These are phyloP conservation scores for Alternaria incomplexa DNA, from an alignment of 2,329 filamentous ascomycete genomes.

Conservation along the genomic window DNA sequence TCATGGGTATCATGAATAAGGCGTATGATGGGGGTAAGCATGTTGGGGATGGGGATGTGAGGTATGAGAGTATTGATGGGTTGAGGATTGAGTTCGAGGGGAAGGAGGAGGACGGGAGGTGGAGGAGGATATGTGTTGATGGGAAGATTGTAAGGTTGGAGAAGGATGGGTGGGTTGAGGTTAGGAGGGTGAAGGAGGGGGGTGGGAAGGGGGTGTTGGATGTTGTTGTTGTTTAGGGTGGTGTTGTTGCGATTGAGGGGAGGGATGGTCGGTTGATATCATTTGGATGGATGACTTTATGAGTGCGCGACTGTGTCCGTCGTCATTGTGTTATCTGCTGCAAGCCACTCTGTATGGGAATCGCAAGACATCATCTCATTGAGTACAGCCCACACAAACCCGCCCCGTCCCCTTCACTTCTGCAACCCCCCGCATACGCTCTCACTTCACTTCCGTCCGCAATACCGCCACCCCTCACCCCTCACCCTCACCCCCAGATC, in stretches of 20 bases:
- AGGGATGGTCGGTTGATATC: neutral
- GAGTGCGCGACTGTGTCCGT: too few species aligned
- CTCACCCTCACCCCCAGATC: too few species aligned
- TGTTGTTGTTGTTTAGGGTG: constrained; percentile 21
- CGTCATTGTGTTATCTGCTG: too few species aligned
- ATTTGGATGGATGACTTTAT: too few species aligned
- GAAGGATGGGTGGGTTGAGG: constrained; percentile 71
- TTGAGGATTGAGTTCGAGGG: constrained; percentile 67
- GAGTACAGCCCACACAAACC: too few species aligned
- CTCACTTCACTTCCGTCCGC: too few species aligned
- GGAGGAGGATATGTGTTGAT: constrained; percentile 90
- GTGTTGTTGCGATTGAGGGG: neutral
- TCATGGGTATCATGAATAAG: constrained; percentile 76
- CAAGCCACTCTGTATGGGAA: too few species aligned
- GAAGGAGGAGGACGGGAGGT: constrained; percentile 69
- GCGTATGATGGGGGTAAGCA: constrained; percentile 65
- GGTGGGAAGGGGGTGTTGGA: constrained; percentile 52
- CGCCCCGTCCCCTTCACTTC: too few species aligned
- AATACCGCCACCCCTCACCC: too few species aligned
- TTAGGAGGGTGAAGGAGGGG: constrained; percentile 58
- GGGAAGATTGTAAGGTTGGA: constrained; percentile 82
- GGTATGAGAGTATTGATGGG: constrained; percentile 73
- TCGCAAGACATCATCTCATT: too few species aligned
- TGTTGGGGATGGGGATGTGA: constrained; percentile 62
- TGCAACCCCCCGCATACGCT: too few species aligned